Evolutionary conservation across 2,329 filamentous ascomycete genomes (phyloP).

Genomic region (Arthroderma sp.): DNA sequence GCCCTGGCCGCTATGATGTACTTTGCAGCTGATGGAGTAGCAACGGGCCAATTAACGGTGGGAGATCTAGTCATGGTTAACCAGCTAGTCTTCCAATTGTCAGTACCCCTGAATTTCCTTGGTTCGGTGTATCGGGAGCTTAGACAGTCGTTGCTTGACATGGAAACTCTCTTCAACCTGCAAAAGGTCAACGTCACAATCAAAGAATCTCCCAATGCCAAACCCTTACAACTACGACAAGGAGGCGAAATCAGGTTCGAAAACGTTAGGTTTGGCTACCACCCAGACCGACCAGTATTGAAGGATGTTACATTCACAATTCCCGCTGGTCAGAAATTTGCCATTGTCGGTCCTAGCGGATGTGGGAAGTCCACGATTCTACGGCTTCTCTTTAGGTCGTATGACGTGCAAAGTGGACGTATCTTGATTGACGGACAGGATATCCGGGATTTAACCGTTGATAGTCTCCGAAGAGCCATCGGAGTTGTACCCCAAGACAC

Average conservation of each 20-base stretch:
- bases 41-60: constrained; percentile 66
- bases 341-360: constrained; percentile 85
- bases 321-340: constrained; percentile 89
- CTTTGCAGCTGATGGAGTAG: constrained; percentile 79
- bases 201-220: constrained; percentile 61
- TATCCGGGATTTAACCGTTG: constrained; percentile 66
- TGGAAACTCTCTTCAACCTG: constrained; percentile 95
- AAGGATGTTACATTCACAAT: constrained; percentile 76
- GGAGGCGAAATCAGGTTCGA: constrained; percentile 90
- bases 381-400: constrained; percentile 82
- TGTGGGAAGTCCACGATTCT: constrained; percentile 94
- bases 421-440: constrained; percentile 92
- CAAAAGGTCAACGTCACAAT: constrained; percentile 92
- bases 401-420: constrained; percentile 72
- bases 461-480: constrained; percentile 71
- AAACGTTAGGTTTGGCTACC: constrained; percentile 89
- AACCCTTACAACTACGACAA: constrained; percentile 54
- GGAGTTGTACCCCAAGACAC: constrained; percentile 97
- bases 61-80: constrained; percentile 98
- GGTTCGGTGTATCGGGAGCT: constrained; percentile 97
- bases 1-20: constrained; percentile 98
- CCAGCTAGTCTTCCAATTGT: constrained; percentile 95
- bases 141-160: constrained; percentile 85
- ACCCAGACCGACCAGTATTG: constrained; percentile 72
- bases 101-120: constrained; percentile 90